Conservation (phyloP, 2,329 filamentous ascomycete species). For the Neoscytalidium dimidiatum region DNA sequence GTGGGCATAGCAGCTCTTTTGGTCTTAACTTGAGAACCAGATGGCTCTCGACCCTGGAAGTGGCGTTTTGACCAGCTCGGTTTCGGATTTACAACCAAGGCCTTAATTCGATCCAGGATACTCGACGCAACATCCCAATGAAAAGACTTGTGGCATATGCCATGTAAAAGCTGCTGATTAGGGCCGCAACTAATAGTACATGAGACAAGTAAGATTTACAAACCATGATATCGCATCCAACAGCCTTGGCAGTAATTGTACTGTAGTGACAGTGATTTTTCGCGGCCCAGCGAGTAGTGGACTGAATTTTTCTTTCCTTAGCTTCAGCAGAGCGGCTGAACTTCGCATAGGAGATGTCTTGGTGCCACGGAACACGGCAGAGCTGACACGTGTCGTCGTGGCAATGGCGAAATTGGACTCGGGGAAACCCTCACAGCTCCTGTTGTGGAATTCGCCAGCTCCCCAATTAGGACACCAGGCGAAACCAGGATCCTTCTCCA, state of each 20-base stretch:
- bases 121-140: no score
- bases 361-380: background rate
- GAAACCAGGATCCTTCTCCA: background rate
- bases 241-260: background rate
- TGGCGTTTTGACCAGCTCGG: no score
- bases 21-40: no score
- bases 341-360: background rate
- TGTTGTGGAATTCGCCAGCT: background rate
- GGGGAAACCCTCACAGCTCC: background rate
- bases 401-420: background rate
- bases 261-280: background rate
- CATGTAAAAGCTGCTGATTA: no score
- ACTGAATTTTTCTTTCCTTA: background rate
- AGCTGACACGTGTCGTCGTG: background rate
- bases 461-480: background rate
- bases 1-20: no score
- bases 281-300: background rate
- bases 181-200: background rate
- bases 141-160: no score
- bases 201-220: background rate
- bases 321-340: background rate
- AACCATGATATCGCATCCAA: background rate
- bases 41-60: no score
- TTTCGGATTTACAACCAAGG: no score
- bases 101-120: no score